Evolutionary conservation across 2,329 filamentous ascomycete genomes (phyloP).

Genomic region (Fusarium equiseti): DNA sequence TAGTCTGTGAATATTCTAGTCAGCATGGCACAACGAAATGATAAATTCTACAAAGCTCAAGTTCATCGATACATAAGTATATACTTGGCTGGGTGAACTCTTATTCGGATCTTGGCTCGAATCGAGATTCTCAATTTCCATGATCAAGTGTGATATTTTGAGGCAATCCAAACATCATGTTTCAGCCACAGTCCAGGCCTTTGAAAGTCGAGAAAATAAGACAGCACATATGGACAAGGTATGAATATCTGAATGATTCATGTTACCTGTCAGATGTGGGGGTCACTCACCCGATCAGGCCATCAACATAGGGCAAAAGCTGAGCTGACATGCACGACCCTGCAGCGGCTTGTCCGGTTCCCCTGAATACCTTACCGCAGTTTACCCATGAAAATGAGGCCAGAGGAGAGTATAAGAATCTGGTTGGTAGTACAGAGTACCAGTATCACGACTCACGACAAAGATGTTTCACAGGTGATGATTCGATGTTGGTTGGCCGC

Average conservation of each 20-base stretch:
- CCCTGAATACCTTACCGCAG: background rate
- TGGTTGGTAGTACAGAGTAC: background rate
- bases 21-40: background rate
- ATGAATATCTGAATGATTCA: slow-evolving; percentile 7
- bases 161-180: background rate
- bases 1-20: accelerated
- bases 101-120: background rate
- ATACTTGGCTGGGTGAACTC: no score
- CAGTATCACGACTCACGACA: background rate
- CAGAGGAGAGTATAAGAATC: background rate
- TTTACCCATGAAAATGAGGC: slow-evolving; percentile 1
- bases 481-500: background rate
- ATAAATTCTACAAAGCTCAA: no score
- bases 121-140: no score
- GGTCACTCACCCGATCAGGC: background rate
- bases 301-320: slow-evolving; percentile 2
- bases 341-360: slow-evolving; percentile 9
- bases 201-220: background rate
- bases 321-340: slow-evolving; percentile 11
- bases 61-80: no score
- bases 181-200: background rate
- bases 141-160: background rate
- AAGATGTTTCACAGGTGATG: background rate
- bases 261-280: slow-evolving; percentile 9
- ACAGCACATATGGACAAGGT: background rate